Conservation (phyloP, 176 grass and related monocot species). For the Triticum turgidum region DNA sequence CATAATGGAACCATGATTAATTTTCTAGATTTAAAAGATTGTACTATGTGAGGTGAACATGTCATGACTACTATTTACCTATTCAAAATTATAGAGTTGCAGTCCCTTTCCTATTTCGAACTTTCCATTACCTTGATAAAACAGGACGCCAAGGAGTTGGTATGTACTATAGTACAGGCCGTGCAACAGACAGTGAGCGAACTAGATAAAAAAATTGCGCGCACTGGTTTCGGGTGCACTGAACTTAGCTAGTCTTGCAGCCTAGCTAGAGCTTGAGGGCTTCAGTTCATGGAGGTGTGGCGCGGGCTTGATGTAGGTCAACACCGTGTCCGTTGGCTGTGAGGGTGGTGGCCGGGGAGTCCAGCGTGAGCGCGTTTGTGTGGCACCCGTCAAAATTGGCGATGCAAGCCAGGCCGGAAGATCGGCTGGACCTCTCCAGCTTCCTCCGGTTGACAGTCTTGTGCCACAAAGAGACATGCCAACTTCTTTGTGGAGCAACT, state of each 20-base stretch:
- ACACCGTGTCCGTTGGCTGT: conserved; percentile 45
- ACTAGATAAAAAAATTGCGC: conserved; percentile 41
- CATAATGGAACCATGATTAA: not conserved
- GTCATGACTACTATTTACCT: not conserved
- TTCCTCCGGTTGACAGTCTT: conserved; percentile 83
- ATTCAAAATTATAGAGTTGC: too few relatives aligned
- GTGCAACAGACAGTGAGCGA: too few relatives aligned
- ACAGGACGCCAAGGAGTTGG: too few relatives aligned
- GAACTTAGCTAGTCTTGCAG: conserved; percentile 6
- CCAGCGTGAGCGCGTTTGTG: conserved; percentile 68
- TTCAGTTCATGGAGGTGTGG: conserved; percentile 50
- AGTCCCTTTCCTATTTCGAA: too few relatives aligned
- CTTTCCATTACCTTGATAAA: too few relatives aligned
- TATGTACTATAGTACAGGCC: too few relatives aligned
- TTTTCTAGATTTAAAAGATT: not conserved
- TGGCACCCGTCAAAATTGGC: conserved; percentile 80
- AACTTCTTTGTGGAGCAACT: conserved; percentile 82
- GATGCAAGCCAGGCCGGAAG: conserved; percentile 71
- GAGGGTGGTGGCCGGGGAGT: conserved; percentile 76
- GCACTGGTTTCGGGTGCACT: not conserved
- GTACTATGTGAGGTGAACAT: not conserved
- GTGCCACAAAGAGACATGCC: conserved; percentile 48
- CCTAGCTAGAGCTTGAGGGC: conserved; percentile 28
- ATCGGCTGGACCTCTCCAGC: conserved; percentile 83
- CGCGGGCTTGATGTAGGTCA: conserved; percentile 68